Evolutionary conservation across 768 basidiomycete genomes (phyloP).

Genomic region (Boletus rubropictus): DNA sequence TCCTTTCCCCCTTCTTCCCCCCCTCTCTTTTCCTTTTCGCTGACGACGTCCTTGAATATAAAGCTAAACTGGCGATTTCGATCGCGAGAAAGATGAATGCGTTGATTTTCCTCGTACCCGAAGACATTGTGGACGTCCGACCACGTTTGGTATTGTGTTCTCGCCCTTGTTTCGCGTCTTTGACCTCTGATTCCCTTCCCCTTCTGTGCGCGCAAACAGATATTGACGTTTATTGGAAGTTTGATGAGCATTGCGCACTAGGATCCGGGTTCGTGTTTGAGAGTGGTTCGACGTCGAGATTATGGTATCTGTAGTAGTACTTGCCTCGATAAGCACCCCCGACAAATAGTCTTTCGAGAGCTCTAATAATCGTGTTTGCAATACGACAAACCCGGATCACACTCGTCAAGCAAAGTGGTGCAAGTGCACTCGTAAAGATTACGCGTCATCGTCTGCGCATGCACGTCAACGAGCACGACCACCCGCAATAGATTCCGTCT

Average conservation of each 20-base stretch:
- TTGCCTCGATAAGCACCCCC: no score
- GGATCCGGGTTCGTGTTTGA: background rate
- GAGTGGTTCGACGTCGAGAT: background rate
- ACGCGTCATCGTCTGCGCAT: no score
- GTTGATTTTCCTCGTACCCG: constrained; percentile 92
- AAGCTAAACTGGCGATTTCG: constrained; percentile 95
- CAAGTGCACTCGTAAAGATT: no score
- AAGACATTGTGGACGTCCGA: constrained; percentile 93
- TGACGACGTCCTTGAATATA: background rate
- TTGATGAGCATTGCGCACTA: constrained; percentile 66
- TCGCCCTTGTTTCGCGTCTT: background rate
- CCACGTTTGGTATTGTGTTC: constrained; percentile 69
- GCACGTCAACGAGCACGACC: no score
- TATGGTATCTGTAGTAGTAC: background rate
- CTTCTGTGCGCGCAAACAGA: constrained; percentile 39
- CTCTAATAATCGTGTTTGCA: no score
- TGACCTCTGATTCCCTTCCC: background rate
- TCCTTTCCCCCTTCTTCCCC: no score
- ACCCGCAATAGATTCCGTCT: no score
- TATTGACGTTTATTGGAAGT: constrained; percentile 93
- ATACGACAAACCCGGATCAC: no score
- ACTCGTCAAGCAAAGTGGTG: no score
- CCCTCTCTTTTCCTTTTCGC: background rate
- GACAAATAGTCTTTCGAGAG: background rate
- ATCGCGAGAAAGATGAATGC: constrained; percentile 98